A percentile compares a stretch with the other conserved stretches of the same genome.
Conservation (phyloP, 2,329 filamentous ascomycete genomes). For the Trichoderma aggressivum region DNA sequence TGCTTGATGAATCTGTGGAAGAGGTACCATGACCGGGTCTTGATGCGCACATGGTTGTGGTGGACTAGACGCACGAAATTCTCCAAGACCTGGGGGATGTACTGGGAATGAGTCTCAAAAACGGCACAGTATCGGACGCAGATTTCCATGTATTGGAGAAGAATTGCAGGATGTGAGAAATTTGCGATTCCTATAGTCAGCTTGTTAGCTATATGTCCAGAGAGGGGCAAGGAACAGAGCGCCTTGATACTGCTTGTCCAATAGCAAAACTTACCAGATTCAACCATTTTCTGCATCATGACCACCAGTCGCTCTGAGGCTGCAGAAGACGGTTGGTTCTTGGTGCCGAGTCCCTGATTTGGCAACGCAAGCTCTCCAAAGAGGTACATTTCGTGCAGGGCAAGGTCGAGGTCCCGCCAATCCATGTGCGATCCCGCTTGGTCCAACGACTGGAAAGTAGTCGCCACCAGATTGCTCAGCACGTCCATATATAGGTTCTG, state of each 20-base stretch:
- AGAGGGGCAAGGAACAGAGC: background rate
- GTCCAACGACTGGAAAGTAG: constrained; percentile 77
- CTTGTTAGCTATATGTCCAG: constrained; percentile 23
- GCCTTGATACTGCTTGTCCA: background rate
- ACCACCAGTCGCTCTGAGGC: constrained; percentile 78
- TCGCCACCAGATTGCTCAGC: constrained; percentile 81
- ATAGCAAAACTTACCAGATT: constrained; percentile 66
- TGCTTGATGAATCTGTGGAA: constrained; percentile 92
- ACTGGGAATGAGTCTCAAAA: constrained; percentile 78
- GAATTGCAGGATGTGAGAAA: constrained; percentile 85
- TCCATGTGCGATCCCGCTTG: constrained; percentile 72
- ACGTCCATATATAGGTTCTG: constrained; percentile 85
- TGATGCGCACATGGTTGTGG: constrained; percentile 80
- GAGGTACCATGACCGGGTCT: constrained; percentile 92
- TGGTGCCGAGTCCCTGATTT: constrained; percentile 80
- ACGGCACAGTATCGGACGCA: constrained; percentile 91
- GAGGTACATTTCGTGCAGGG: constrained; percentile 90
- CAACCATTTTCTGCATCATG: constrained; percentile 96
- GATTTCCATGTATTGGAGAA: constrained; percentile 97
- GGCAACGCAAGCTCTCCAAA: constrained; percentile 93
- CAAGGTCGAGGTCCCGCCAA: constrained; percentile 93
- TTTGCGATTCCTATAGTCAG: constrained; percentile 65
- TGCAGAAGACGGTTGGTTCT: constrained; percentile 74
- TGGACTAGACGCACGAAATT: constrained; percentile 90
- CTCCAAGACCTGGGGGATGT: constrained; percentile 83